A percentile compares a stretch with the other conserved stretches of the same genome.
These are phyloP conservation scores for Penicillium brasilianum DNA, from an alignment of 2,329 filamentous ascomycete genomes.

Conservation along the genomic window DNA sequence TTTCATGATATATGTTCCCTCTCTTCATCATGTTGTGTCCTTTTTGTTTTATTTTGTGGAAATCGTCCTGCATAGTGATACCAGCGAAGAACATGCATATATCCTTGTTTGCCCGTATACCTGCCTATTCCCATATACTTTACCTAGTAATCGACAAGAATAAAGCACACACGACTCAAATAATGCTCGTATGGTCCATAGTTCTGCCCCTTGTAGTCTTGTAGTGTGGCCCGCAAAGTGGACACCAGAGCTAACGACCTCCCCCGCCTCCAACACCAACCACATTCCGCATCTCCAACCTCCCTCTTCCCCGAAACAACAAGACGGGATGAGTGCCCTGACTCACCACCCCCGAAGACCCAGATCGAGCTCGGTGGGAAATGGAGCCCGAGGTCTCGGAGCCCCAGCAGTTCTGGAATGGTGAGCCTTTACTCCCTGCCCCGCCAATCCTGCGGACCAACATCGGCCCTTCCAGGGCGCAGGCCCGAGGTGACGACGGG, in stretches of 20 bases:
- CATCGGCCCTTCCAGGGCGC: not conserved
- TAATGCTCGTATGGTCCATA: not conserved
- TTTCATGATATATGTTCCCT: conserved; percentile 23
- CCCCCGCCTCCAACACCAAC: conserved; percentile 28
- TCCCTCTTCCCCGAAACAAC: conserved; percentile 23
- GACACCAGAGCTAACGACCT: conserved; percentile 5
- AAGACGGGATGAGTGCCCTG: conserved; percentile 45
- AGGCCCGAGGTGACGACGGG: not conserved
- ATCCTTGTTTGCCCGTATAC: not conserved
- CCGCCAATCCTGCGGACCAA: not conserved
- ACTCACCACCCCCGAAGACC: conserved; percentile 37
- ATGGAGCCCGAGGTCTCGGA: conserved; percentile 75
- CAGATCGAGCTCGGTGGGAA: conserved; percentile 49
- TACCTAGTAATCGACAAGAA: not conserved
- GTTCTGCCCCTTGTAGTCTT: not conserved
- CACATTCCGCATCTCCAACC: conserved; percentile 29
- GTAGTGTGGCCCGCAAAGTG: conserved; percentile 5
- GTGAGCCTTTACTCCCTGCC: conserved; percentile 58
- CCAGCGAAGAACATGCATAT: conserved; percentile 30
- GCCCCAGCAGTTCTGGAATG: conserved; percentile 86
- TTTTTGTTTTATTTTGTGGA: conserved; percentile 16
- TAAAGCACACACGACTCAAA: too few relatives aligned
- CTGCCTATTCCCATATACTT: not conserved
- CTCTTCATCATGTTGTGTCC: not conserved
- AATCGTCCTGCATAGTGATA: conserved; percentile 30